Base-by-base conservation (phyloP, 2,329 filamentous ascomycete genomes). In the Neofusicoccum laricinum region DNA sequence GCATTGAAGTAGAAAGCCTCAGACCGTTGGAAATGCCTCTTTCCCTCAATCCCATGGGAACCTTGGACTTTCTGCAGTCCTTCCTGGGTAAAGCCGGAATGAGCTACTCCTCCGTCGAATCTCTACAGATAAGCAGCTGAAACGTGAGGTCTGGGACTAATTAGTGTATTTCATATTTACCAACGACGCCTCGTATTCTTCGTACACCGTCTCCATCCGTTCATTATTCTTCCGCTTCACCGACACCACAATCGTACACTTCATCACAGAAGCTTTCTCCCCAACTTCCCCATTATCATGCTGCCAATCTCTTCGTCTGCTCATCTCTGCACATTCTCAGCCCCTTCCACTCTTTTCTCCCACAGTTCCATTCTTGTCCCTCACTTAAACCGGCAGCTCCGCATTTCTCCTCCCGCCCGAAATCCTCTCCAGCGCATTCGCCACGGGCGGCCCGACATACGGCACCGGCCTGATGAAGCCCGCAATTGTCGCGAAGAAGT, bases 401-500 rank as follows among this genome's bases (percentile, higher is more conserved):
- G 87, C 85, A 72, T 93, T 93, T 69, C 89, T 85, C 71, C 88
- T 83, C 32, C 87, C 87, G 41, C 91, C 79, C 0, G 91, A 89
- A 68, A 87, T 74, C 69, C 88, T 86, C 74, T 96, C 91, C 67
- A 96, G 83, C 2, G 83, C 84, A 69, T 86, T 80, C 65, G 91
- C 90, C 73, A 97, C 90, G 72, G 93, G 96, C 4, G 93, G 92
- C 3, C 94, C 94, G 5, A 98, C 82, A 7, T 97, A 84, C 0
- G 95, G 94, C 11, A 96, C 79, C 66, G 91, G 92, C 64, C 91
- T 88, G 43, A 92, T 91, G 73, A 98, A 97, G 15, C 91, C 87
- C 0, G 90, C 91, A 68, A 98, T 93, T 19, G 94, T 98, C 55
- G 93, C 91, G 65, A 98, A 85, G 80, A 98, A 98, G 78, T 99